Conservation (phyloP, 306 rosid species). For the Quercus rubra region DNA sequence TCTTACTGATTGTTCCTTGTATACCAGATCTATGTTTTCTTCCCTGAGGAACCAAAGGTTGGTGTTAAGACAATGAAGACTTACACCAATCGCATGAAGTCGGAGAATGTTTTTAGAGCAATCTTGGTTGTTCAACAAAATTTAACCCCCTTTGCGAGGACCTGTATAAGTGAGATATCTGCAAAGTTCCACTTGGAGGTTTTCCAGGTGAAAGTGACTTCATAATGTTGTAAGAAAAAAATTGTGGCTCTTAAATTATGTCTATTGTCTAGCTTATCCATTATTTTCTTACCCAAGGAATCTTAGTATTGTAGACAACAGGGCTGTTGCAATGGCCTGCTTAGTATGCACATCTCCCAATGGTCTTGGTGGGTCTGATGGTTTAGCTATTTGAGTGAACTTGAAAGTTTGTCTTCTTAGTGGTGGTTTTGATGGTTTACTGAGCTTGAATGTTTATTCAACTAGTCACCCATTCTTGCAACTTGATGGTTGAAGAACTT, state of each 20-base stretch:
- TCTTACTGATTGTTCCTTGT: slow-evolving; percentile 16
- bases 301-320: background rate
- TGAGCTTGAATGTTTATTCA: background rate
- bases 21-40: slow-evolving; percentile 65
- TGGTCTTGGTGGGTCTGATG: background rate
- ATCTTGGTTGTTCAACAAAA: slow-evolving; percentile 57
- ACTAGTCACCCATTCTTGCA: background rate
- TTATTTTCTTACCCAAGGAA: background rate
- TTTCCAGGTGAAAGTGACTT: slow-evolving; percentile 56
- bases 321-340: background rate
- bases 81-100: slow-evolving; percentile 59
- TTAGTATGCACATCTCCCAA: background rate
- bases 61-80: slow-evolving; percentile 54
- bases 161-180: slow-evolving; percentile 39
- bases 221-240: background rate
- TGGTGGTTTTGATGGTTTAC: no score
- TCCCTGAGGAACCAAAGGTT: slow-evolving; percentile 65
- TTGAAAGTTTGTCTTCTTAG: no score
- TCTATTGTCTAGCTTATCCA: background rate
- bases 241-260: background rate
- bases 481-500: background rate
- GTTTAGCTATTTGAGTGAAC: background rate
- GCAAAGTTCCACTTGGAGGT: slow-evolving; percentile 62
- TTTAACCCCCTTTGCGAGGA: slow-evolving; percentile 51
- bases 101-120: slow-evolving; percentile 62